Conservation (phyloP, 139 green algal species). For the Chlamydomonas asymmetrica region DNA sequence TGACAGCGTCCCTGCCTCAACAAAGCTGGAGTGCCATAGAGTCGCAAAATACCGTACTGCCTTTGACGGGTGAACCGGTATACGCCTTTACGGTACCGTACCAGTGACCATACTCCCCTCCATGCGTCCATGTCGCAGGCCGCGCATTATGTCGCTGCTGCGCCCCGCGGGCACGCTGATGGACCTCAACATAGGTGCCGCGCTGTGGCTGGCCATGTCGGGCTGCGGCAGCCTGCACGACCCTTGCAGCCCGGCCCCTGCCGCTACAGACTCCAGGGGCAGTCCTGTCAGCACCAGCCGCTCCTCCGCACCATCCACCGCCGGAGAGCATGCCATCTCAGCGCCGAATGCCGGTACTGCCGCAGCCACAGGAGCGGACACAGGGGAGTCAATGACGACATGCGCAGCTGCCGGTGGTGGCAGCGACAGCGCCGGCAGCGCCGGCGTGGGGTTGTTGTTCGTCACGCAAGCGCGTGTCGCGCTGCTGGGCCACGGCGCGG, state of each 20-base stretch:
- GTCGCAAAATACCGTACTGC: no score
- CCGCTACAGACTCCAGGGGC: not conserved
- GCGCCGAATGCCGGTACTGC: not conserved
- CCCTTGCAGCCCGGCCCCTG: no score
- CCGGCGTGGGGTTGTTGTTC: slow-evolving; percentile 18
- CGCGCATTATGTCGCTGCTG: slow-evolving; percentile 75
- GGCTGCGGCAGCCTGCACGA: slow-evolving; percentile 51
- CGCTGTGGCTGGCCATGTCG: slow-evolving; percentile 82
- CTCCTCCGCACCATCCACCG: not conserved
- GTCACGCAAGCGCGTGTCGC: slow-evolving; percentile 70
- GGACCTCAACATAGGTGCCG: slow-evolving; percentile 94
- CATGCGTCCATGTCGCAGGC: slow-evolving; percentile 28
- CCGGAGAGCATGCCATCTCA: no score
- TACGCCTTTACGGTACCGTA: no score
- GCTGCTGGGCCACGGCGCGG: slow-evolving; percentile 90
- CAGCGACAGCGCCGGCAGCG: slow-evolving; percentile 29
- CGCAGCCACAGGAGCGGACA: not conserved
- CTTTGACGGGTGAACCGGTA: no score
- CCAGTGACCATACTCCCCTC: no score
- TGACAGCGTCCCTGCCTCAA: no score
- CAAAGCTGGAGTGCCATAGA: no score
- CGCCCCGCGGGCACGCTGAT: slow-evolving; percentile 85
- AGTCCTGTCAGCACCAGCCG: no score
- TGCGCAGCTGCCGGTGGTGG: not conserved
- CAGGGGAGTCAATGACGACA: not conserved